Evolutionary conservation across 306 rosid species (phyloP), one percentile per base, ranked within the genome.

Genomic region (Citrullus mucosospermus): DNA sequence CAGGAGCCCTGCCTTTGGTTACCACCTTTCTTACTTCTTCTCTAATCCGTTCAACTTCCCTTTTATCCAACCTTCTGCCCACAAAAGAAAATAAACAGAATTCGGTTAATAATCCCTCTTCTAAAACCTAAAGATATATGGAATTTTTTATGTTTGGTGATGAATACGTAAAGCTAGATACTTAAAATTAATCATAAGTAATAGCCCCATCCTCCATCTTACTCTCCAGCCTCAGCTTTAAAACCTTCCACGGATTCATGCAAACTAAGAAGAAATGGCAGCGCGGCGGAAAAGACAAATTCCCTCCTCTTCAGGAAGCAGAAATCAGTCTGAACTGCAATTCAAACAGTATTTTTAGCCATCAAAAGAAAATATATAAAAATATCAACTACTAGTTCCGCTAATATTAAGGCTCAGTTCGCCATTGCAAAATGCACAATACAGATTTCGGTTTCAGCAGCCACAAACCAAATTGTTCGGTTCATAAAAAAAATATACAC

Each of bases 1-100:
- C 97, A 2, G 99, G 90, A 1, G 97, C 96, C 82, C 86, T 91
- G 68, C 81, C 90, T 76, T 85, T 92, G 0, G 97, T 85, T 75
- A 95, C 85, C 30, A 90, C 91, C 84, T 88, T 92, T 81, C 87
- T 83, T 46, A 92, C 81, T 80, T 95, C 93, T 77, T 87, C 89
- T 85, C 88, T 91, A 65, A 92, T 86, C 44, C 83, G 78, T 80
- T 82, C 79, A 87, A 87, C 85, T 78, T 86, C 87, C 54, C 71
- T 79, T 25, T 79, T 62, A 74, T 61, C 88, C 46, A 84, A 74
- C 86, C 97, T 89, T 85, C 82, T 84, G 46, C 58, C 5, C 5
- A 4, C 44, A 10, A 54, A 14, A 15, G 13, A 51, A 46, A 48
- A 22, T 3, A 73, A 5, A 73, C 55, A 28, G 18, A 48, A 51